Evolutionary conservation across 2,329 filamentous ascomycete species (phyloP).

Genomic region (Xylaria sp.): DNA sequence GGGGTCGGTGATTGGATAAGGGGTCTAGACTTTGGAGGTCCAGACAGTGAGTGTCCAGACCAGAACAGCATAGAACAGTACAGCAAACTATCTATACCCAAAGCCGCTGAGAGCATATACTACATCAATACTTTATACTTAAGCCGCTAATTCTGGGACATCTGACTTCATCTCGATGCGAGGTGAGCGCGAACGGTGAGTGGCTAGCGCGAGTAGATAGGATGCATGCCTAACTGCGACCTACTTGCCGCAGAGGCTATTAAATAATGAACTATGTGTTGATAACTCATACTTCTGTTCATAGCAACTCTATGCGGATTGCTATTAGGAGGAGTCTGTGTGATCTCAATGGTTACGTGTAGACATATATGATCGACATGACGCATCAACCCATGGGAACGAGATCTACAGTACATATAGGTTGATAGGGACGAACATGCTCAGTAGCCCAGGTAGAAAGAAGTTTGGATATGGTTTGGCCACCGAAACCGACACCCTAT

Average conservation of each 20-base stretch:
- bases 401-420: not conserved
- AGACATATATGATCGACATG: slow-evolving; percentile 11
- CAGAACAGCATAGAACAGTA: too few relatives aligned
- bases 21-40: not conserved
- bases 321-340: not conserved
- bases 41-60: too few relatives aligned
- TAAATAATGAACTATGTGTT: not conserved
- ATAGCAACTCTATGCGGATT: not conserved
- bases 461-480: not conserved
- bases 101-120: too few relatives aligned
- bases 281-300: not conserved
- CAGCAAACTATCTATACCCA: too few relatives aligned
- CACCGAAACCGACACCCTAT: not conserved
- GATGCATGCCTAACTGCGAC: too few relatives aligned
- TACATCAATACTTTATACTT: too few relatives aligned
- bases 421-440: not conserved
- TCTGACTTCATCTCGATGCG: not conserved
- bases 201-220: not conserved
- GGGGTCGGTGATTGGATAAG: not conserved
- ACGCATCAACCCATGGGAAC: not conserved
- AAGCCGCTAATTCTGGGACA: not conserved
- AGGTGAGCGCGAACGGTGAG: not conserved
- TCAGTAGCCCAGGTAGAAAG: too few relatives aligned
- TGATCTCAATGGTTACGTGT: slow-evolving; percentile 25
- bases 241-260: too few relatives aligned